Conservation (phyloP, 2,329 filamentous ascomycete species). For the Thermothelomyces thermophilus region DNA sequence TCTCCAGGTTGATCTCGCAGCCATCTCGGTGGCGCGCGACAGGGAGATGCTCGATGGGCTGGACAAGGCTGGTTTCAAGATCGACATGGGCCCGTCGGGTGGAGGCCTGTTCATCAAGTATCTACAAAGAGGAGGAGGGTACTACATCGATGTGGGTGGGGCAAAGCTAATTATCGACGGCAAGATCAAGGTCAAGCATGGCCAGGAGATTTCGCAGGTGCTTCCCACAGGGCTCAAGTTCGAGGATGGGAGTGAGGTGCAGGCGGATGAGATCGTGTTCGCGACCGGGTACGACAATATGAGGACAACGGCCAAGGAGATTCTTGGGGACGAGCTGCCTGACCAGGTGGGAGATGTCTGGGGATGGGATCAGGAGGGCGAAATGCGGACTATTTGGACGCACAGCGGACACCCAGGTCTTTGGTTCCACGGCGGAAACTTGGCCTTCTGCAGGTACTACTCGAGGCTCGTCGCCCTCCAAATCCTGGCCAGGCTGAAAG, state of each 20-base stretch:
- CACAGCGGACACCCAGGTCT: slow-evolving; percentile 56
- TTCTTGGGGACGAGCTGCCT: slow-evolving; percentile 57
- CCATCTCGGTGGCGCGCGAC: slow-evolving; percentile 32
- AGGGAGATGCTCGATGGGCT: slow-evolving; percentile 39
- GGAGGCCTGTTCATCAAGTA: slow-evolving; percentile 57
- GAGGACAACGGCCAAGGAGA: slow-evolving; percentile 52
- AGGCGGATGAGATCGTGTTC: slow-evolving; percentile 57
- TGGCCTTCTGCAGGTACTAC: slow-evolving; percentile 56
- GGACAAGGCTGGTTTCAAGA: slow-evolving; percentile 51
- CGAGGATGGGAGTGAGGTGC: slow-evolving; percentile 48
- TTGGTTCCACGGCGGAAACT: slow-evolving; percentile 60
- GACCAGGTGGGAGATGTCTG: slow-evolving; percentile 53
- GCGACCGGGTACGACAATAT: slow-evolving; percentile 64
- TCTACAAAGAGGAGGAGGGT: slow-evolving; percentile 59
- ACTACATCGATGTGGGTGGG: slow-evolving; percentile 64
- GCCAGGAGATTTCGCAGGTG: slow-evolving; percentile 48
- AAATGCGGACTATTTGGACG: slow-evolving; percentile 53
- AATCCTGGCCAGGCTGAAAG: slow-evolving; percentile 40
- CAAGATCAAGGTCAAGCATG: slow-evolving; percentile 57
- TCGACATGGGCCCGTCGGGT: slow-evolving; percentile 51
- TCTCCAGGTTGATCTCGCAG: slow-evolving; percentile 41
- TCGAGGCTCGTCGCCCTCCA: slow-evolving; percentile 49
- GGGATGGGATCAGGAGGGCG: slow-evolving; percentile 53
- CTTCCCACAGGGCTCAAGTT: slow-evolving; percentile 40
- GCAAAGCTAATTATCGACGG: slow-evolving; percentile 56